A percentile compares a stretch with the other conserved stretches of the same genome.
Evolutionary conservation across 352 stramenopile species (phyloP).

Genomic region (Elongisporangium senticosum): DNA sequence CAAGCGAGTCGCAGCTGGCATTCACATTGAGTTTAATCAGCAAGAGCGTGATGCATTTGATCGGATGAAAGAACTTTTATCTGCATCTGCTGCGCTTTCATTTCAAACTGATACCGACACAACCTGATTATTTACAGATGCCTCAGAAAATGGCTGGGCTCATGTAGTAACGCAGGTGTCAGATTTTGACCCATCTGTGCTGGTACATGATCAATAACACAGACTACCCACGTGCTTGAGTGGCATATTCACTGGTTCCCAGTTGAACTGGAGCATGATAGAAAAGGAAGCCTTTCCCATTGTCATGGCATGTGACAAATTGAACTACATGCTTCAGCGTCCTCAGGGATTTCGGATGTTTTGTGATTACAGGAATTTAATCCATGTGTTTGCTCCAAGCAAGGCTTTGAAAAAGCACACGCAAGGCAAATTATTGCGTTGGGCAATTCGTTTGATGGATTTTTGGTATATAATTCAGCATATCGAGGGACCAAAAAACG

Average conservation of each 20-base stretch:
- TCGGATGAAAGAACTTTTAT: slow-evolving; percentile 1
- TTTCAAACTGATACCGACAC: slow-evolving; percentile 1
- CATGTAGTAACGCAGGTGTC: slow-evolving; percentile 10
- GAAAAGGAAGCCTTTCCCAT: slow-evolving; percentile 16
- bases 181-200: background rate
- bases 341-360: slow-evolving; percentile 7
- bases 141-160: slow-evolving; percentile 5
- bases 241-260: slow-evolving; percentile 1
- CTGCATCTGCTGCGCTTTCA: background rate
- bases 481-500: slow-evolving; percentile 5
- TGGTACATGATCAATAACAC: slow-evolving; percentile 8
- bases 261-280: slow-evolving; percentile 14
- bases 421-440: slow-evolving; percentile 10
- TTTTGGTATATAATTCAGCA: slow-evolving; percentile 11
- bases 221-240: slow-evolving; percentile 7
- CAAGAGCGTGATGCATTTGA: slow-evolving; percentile 1
- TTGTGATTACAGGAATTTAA: slow-evolving; percentile 19
- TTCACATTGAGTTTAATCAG: background rate
- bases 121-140: slow-evolving; percentile 9
- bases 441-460: slow-evolving; percentile 11
- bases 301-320: slow-evolving; percentile 4
- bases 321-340: slow-evolving; percentile 12
- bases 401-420: slow-evolving; percentile 9
- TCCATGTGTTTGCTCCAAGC: slow-evolving; percentile 14
- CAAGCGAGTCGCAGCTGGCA: background rate